Evolutionary conservation across 805 yeast species (phyloP), one percentile per base, ranked within the genome.

Genomic region (Saccharomycopsis sp.): DNA sequence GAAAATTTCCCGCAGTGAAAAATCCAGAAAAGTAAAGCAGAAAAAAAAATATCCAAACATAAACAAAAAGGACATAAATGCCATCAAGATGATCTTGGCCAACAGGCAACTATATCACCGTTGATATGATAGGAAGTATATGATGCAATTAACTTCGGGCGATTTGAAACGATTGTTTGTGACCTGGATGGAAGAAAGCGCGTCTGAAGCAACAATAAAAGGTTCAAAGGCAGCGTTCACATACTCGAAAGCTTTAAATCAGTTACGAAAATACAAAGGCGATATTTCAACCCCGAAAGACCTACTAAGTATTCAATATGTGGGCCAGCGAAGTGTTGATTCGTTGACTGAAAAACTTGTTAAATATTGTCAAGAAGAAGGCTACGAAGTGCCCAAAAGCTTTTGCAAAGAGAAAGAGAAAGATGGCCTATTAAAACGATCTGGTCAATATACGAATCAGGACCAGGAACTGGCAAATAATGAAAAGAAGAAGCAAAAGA

Each of bases 271-370:
- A 1, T 73, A 75, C 55, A 78, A 78, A 0, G 75, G 69, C 0
- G 72, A 74, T 12, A 76, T 88, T 24, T 65, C 67, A 38, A 80
- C 79, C 58, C 88, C 94, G 0, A 71, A 73, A 35, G 84, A 87
- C 55, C 73, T 93, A 51, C 69, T 71, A 15, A 75, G 76, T 64
- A 75, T 93, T 49, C 85, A 79, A 58, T 87, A 75, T 52, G 78
- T 93, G 41, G 98, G 98, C 0, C 85, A 82, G 12, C 83, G 85
- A 58, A 83, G 88, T 5, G 82, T 87, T 38, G 72, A 69, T 1
- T 66, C 71, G 29, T 71, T 93, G 58, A 74, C 76, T 24, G 69
- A 73, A 47, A 77, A 75, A 61, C 70, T 89, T 23, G 63, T 69
- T 12, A 66, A 66, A 1, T 79, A 89, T 70, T 90, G 96, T 66